Base-by-base conservation (phyloP, 2,329 filamentous ascomycete species). In the Diaporthe ilicicola region DNA sequence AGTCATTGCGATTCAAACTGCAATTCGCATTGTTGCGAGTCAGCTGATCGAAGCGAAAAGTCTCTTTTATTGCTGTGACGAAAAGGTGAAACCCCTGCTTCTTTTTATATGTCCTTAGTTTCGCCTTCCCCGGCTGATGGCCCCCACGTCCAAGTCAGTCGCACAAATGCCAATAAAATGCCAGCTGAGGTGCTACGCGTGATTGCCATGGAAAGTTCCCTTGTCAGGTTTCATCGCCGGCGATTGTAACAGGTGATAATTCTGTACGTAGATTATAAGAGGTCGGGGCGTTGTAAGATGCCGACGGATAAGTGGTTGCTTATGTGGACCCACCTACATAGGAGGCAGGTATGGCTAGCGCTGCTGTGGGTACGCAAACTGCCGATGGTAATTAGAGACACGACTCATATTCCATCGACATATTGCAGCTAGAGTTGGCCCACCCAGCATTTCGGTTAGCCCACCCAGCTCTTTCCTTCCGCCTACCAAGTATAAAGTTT, bases 11-110 rank as follows among this genome's bases (percentile, higher is more conserved):
- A 3, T 29, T 8, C 24, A 2, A 6, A 3, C 27, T 15, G 4
- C 55, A 61, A 61, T 17, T 39, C 37, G 55, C 39, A 24, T 22
- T 44, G 9, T 61, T 32, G 55, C 55, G 55, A 61, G 55, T 61
- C 55, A 61, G 55, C 39, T 2, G 39, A n/a, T 15, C 39, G n/a
- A 61, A 61, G 55, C 55, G 39, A 62, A 59, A 46, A 62, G 39
- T 62, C 39, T 62, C 39, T 62, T 62, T 62, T 17, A 62, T 62
- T 62, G 19, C 39, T 32, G 19, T 15, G 56, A 32, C 56, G 27
- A 62, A 22, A 10, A 46, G 24, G 39, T 62, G 56, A 62, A 62
- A 46, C 56, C 19, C 24, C 44, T 62, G 39, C 17, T 62, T 46
- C 27, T 62, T 62, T 46, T 32, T 32, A 44, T 46, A 32, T n/a